Evolutionary conservation across 768 basidiomycete species (phyloP).

Genomic region (Rubroboletus pulcherrimus): DNA sequence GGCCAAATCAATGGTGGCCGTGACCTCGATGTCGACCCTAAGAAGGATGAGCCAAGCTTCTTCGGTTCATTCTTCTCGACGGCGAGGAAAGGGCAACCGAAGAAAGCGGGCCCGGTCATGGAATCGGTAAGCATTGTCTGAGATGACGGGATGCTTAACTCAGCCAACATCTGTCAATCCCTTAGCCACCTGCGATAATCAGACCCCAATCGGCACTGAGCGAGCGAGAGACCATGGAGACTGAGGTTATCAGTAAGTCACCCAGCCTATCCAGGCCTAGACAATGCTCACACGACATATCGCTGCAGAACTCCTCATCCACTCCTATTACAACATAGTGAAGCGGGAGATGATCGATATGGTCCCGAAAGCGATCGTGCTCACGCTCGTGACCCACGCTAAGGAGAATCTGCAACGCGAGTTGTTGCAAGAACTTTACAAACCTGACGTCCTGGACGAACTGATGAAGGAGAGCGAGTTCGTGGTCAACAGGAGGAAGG

Average conservation of each 20-base stretch:
- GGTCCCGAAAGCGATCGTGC: conserved; percentile 93
- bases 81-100: conserved; percentile 55
- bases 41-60: conserved; percentile 89
- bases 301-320: conserved; percentile 80
- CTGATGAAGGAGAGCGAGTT: conserved; percentile 92
- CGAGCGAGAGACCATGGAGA: conserved; percentile 97
- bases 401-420: conserved; percentile 95
- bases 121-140: conserved; percentile 44
- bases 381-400: conserved; percentile 87
- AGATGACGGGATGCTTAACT: conserved; percentile 13
- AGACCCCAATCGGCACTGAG: conserved; percentile 87
- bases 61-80: conserved; percentile 94
- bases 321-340: conserved; percentile 97
- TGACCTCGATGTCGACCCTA: conserved; percentile 87
- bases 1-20: conserved; percentile 85
- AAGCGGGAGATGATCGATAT: conserved; percentile 99
- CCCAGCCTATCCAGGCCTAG: background rate
- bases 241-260: conserved; percentile 95
- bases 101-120: conserved; percentile 58
- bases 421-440: conserved; percentile 93
- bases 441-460: conserved; percentile 93
- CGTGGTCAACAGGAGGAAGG: conserved; percentile 87
- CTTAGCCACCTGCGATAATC: conserved; percentile 78
- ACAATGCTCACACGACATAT: background rate
- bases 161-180: background rate